Conservation (phyloP, 371 early-diverging fungal genomes). For the Choanephora cucurbitarum region DNA sequence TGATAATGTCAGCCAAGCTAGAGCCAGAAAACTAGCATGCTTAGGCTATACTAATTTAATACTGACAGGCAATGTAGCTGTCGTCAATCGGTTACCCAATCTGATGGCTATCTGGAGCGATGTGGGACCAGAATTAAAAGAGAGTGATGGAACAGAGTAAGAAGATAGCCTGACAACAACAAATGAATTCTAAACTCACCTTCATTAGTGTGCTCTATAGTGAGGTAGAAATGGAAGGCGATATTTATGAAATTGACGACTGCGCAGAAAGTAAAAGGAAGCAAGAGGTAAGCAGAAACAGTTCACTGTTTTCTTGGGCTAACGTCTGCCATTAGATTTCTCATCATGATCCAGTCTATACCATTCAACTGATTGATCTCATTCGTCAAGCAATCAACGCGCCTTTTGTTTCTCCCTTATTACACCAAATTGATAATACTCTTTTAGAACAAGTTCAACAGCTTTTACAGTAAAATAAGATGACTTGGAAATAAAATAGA, state of each 20-base stretch:
- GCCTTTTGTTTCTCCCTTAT: slow-evolving; percentile 28
- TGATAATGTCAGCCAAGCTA: slow-evolving; percentile 75
- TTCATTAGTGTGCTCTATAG: slow-evolving; percentile 57
- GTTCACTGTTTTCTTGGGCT: slow-evolving; percentile 18
- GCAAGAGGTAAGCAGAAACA: slow-evolving; percentile 30
- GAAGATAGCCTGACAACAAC: neutral
- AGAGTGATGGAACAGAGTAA: slow-evolving; percentile 63
- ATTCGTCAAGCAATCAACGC: slow-evolving; percentile 51
- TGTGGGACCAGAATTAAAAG: slow-evolving; percentile 64
- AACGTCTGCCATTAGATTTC: too few species aligned
- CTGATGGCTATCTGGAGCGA: slow-evolving; percentile 68
- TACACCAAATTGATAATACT: slow-evolving; percentile 54
- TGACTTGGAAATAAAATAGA: slow-evolving; percentile 10
- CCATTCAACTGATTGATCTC: slow-evolving; percentile 52
- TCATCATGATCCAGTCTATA: slow-evolving; percentile 60
- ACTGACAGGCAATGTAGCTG: slow-evolving; percentile 49
- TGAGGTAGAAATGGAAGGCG: slow-evolving; percentile 64
- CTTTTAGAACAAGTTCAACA: slow-evolving; percentile 44
- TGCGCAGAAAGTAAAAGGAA: slow-evolving; percentile 54
- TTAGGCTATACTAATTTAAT: slow-evolving; percentile 69
- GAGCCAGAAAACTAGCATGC: slow-evolving; percentile 72
- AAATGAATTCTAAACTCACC: neutral
- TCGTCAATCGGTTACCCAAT: slow-evolving; percentile 48
- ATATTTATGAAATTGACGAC: slow-evolving; percentile 55
- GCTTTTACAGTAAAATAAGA: slow-evolving; percentile 11